Conservation (phyloP, 495 filamentous ascomycete species). For the Aspergillus nanangensis region DNA sequence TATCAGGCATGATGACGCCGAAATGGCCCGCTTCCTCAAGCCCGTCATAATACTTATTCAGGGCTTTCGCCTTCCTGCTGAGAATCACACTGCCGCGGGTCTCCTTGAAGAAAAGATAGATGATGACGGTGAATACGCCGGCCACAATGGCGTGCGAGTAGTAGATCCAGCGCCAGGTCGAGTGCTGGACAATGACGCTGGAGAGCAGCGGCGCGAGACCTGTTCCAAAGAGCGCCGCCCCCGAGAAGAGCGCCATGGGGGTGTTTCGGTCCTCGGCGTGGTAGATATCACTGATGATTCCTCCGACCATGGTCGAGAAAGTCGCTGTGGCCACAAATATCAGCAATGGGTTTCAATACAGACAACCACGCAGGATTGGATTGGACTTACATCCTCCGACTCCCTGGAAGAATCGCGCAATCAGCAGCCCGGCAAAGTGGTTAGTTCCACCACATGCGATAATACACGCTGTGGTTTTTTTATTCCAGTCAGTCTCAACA, state of each 20-base stretch:
- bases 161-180: constrained; percentile 85
- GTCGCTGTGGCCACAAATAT: constrained; percentile 39
- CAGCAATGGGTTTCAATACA: background rate
- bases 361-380: background rate
- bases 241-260: constrained; percentile 85
- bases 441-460: constrained; percentile 72
- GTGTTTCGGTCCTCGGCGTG: constrained; percentile 74
- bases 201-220: constrained; percentile 73
- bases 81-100: constrained; percentile 81
- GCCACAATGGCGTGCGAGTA: constrained; percentile 75
- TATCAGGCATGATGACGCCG: constrained; percentile 49
- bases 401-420: constrained; percentile 74
- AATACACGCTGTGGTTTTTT: constrained; percentile 59
- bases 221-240: constrained; percentile 71
- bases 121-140: constrained; percentile 55
- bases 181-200: constrained; percentile 63
- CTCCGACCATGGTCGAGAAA: constrained; percentile 90
- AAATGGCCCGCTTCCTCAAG: constrained; percentile 62
- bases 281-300: constrained; percentile 87
- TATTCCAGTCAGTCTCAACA: constrained; percentile 1
- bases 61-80: constrained; percentile 62
- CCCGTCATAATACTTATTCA: constrained; percentile 79
- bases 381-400: constrained; percentile 53
- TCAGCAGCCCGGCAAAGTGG: constrained; percentile 66
- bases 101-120: constrained; percentile 72